These are phyloP conservation scores for Nothophoma quercina DNA, from an alignment of 2,329 filamentous ascomycete genomes.

Conservation along the genomic window DNA sequence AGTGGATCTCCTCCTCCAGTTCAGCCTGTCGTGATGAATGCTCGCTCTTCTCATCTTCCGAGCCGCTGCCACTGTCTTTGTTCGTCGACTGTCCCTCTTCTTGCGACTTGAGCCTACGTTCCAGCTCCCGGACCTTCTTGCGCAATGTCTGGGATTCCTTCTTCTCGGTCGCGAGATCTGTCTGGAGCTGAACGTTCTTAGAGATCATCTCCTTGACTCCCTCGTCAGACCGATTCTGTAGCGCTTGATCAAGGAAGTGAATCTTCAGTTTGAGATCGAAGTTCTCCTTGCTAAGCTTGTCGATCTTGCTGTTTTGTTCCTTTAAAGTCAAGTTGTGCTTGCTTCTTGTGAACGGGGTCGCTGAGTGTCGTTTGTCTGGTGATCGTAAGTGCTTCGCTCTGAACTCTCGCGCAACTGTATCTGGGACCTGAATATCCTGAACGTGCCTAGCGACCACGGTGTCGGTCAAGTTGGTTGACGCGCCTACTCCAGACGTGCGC, in stretches of 20 bases:
- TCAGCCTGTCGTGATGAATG: slow-evolving; percentile 67
- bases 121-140: slow-evolving; percentile 82
- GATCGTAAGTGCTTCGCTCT: slow-evolving; percentile 74
- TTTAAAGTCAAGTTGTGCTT: slow-evolving; percentile 77
- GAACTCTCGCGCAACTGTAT: slow-evolving; percentile 86
- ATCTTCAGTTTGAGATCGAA: slow-evolving; percentile 80
- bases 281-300: slow-evolving; percentile 95
- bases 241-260: slow-evolving; percentile 91
- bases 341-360: slow-evolving; percentile 48
- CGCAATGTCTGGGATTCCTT: slow-evolving; percentile 88
- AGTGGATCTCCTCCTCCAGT: slow-evolving; percentile 84
- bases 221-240: slow-evolving; percentile 94
- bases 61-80: slow-evolving; percentile 53
- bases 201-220: slow-evolving; percentile 98
- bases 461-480: slow-evolving; percentile 73
- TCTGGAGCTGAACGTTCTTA: slow-evolving; percentile 95
- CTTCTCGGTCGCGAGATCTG: slow-evolving; percentile 84
- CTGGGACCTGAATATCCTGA: slow-evolving; percentile 87
- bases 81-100: slow-evolving; percentile 58
- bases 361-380: slow-evolving; percentile 63
- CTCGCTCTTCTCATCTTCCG: slow-evolving; percentile 63
- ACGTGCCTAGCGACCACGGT: slow-evolving; percentile 89
- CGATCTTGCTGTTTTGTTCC: slow-evolving; percentile 97
- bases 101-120: slow-evolving; percentile 74
- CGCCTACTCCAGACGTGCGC: slow-evolving; percentile 59